Evolutionary conservation across 1,139 yeast species (phyloP), one percentile per base, ranked within the genome.

Genomic region (Kodamaea alishanica): DNA sequence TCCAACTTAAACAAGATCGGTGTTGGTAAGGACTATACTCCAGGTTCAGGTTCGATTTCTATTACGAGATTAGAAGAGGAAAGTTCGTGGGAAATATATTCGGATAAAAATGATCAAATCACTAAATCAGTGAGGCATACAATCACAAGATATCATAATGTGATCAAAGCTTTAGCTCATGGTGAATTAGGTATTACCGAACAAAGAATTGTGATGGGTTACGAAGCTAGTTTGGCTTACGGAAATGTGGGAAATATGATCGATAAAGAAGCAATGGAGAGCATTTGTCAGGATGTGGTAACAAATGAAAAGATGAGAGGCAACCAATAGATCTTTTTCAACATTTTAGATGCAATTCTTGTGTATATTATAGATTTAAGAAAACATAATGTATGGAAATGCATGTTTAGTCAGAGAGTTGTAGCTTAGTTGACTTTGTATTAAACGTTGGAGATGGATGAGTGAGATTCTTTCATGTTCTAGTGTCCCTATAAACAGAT

Each of bases 21-120:
- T 31, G 70, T 76, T n/a, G 60, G 74, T 0, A 50, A 62, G 2
- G 64, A 64, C 27, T 78, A 77, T 47, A 69, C 70, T 20, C 77
- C 84, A 6, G 85, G 87, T 2, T 67, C 72, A 41, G 86, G 76
- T 4, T 69, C 78, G 12, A 78, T 81, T 1, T 75, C 92, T 5
- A 85, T 92, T 40, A 89, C 97, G 6, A 73, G 95, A 50, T 65
- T 92, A 35, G 97, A 94, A 57, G 97, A 92, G 56, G 96, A 89
- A 55, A 84, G 96, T 34, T 85, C 96, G 2, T 82, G 95, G 90
- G 96, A 90, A 55, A 92, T 94, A 38, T 94, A 94, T 63, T 84
- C 95, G 39, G 98, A 94, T 60, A 75, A 77, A 44, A 94, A 94
- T 56, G 97, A 90, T 47, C 56, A 65, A 23, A 83, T 94, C 15